phyloP scores from a whole-genome alignment of 495 filamentous ascomycete species.

The Xylaria intraflava region DNA sequence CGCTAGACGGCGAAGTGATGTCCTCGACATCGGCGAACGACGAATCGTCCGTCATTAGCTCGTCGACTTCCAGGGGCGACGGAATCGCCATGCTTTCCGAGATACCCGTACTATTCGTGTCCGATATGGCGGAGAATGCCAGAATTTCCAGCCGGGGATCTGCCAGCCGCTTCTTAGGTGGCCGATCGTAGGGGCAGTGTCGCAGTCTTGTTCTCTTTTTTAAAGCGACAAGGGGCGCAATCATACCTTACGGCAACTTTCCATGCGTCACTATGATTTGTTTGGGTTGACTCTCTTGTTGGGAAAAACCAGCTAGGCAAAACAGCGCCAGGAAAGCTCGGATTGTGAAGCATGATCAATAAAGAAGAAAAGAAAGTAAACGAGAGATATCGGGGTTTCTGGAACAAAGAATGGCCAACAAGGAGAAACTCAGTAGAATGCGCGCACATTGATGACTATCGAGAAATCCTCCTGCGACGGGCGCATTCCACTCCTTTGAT shows the following conservation, averaged over 20 bases:
- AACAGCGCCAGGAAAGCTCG: not conserved
- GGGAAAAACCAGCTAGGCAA: not conserved
- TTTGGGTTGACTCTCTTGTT: not conserved
- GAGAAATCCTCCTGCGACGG: not conserved
- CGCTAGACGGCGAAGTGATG: not conserved
- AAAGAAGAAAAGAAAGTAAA: not conserved
- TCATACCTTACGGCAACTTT: not conserved
- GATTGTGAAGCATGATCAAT: slow-evolving; percentile 1
- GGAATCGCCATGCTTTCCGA: not conserved
- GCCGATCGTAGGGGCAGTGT: not conserved
- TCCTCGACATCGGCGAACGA: not conserved
- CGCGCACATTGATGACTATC: not conserved
- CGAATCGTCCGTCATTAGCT: not conserved
- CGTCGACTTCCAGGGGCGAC: not conserved
- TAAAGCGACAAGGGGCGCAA: slow-evolving; percentile 1
- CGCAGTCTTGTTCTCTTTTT: not conserved
- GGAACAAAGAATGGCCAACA: slow-evolving; percentile 6
- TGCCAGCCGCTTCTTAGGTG: not conserved
- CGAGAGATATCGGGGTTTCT: slow-evolving; percentile 4
- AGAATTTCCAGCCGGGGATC: not conserved
- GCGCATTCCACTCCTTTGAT: slow-evolving; percentile 1
- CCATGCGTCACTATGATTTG: not conserved
- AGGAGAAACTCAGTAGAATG: not conserved
- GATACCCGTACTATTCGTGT: not conserved
- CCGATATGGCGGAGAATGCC: not conserved